Base-by-base conservation (phyloP, 108 stramenopile species). In the Craspedostauros australis region DNA sequence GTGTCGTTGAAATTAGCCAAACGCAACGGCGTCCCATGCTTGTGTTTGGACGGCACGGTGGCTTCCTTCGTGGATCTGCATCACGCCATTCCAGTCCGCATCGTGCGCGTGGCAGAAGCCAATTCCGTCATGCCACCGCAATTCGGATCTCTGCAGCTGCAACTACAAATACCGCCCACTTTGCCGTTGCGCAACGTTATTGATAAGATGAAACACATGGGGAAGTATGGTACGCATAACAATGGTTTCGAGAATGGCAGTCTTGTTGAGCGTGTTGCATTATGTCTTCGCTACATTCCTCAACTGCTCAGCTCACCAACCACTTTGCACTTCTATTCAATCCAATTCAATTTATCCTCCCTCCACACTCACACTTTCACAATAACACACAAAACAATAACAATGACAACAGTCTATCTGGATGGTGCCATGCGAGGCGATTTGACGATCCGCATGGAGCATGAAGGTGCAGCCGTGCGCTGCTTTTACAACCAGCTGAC, bases 71-170 rank as follows among this genome's bases (percentile, higher is more conserved):
- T 91, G 26, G 78, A 87, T 54, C 81, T 93, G 22, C 77, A 88
- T 66, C 84, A 93, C 62, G 86, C 91, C 11, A 77, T 93, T 66
- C 91, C 91, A 6, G 77, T 93, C 18, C 75, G 78, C 24, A 77
- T 93, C 29, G 50, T 82, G 69, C 60, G 84, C 19, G 72, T 54
- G 14, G 63, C 58, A 16, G 91, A 93, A 54, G 77, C 84, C 79
- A 84, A 88, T 57, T 57, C 88, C 47, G 74, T 88, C 47, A 59
- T 86, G 18, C 90, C 90, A 36, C 90, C 90, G 19, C 54, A 68
- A 41, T 73, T 92, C 34, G 67, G 74, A 38, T 60, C 67, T 12
- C 86, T 86, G 34, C 50, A 65, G 31, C 82, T 88, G 7, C 85
- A 88, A 62, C 62, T 92, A 42, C 79, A 86, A 68, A 59, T 88